A percentile compares a stretch with the other conserved stretches of the same genome.
phyloP scores from a whole-genome alignment of 1,284 basidiomycete genomes.

The Spongispora temasekensis region DNA sequence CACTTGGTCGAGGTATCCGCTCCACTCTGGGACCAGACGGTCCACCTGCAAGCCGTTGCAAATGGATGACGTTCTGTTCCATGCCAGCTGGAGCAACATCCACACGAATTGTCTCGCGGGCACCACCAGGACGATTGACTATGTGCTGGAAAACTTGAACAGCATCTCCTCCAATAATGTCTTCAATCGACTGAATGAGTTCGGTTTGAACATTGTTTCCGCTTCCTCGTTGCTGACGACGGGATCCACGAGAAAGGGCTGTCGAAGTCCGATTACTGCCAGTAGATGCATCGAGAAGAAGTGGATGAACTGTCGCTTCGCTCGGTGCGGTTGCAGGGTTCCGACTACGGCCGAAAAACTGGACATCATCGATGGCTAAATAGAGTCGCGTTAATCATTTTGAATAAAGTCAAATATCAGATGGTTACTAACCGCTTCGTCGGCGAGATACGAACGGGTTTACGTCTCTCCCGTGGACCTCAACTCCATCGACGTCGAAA shows the following conservation, averaged over 20 bases:
- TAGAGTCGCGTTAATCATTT: slow-evolving; percentile 9
- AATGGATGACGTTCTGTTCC: slow-evolving; percentile 51
- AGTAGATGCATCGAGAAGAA: slow-evolving; percentile 68
- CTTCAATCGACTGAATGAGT: slow-evolving; percentile 78
- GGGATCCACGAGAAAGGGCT: slow-evolving; percentile 50
- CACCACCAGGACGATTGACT: slow-evolving; percentile 55
- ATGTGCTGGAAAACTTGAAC: slow-evolving; percentile 85
- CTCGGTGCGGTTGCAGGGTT: slow-evolving; percentile 48
- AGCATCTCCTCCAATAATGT: slow-evolving; percentile 80
- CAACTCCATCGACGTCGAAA: slow-evolving; percentile 42
- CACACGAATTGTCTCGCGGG: slow-evolving; percentile 68
- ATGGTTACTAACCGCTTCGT: slow-evolving; percentile 46
- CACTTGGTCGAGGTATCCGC: slow-evolving; percentile 50
- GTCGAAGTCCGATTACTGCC: slow-evolving; percentile 46
- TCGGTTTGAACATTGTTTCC: slow-evolving; percentile 53
- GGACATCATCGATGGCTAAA: slow-evolving; percentile 52
- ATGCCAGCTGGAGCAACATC: slow-evolving; percentile 66
- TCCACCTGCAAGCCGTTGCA: slow-evolving; percentile 46
- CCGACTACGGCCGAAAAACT: slow-evolving; percentile 64
- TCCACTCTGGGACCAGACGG: slow-evolving; percentile 64
- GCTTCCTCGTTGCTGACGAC: slow-evolving; percentile 58
- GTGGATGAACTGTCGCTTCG: slow-evolving; percentile 78
- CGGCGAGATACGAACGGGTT: slow-evolving; percentile 56
- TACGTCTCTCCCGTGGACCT: slow-evolving; percentile 40
- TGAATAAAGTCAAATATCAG: neutral